A percentile compares a stretch with the other conserved stretches of the same genome.
These are phyloP conservation scores for Cystobasidium sp. DNA, from an alignment of 1,284 basidiomycete species.

Conservation along the genomic window DNA sequence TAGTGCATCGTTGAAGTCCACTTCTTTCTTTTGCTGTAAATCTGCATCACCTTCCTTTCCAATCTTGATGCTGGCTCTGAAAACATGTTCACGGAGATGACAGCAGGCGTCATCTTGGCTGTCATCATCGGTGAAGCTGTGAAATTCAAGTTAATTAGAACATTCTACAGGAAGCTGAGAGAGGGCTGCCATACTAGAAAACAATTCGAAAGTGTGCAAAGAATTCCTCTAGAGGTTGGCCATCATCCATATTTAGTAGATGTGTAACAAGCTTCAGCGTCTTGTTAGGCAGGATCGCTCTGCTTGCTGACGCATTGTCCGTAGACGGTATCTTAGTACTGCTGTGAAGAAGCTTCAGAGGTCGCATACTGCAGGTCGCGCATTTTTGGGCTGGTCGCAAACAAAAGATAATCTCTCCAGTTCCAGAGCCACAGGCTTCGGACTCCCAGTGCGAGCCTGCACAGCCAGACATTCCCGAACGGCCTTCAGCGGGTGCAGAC, in stretches of 20 bases:
- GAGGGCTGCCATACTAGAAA: conserved; percentile 33
- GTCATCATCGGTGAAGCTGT: conserved; percentile 20
- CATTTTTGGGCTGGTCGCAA: conserved; percentile 28
- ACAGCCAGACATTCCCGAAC: neutral
- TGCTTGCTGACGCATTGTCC: neutral
- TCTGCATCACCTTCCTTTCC: conserved; percentile 37
- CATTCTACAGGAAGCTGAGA: neutral
- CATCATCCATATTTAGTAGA: conserved; percentile 27
- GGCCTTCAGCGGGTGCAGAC: conserved; percentile 20
- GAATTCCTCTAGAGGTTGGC: conserved; percentile 26
- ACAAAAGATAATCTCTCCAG: conserved; percentile 34
- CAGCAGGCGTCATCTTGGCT: conserved; percentile 19
- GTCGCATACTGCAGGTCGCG: conserved; percentile 1
- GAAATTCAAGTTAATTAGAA: too few species aligned
- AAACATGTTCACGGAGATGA: conserved; percentile 23
- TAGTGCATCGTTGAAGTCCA: conserved; percentile 32
- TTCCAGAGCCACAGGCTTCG: conserved; percentile 37
- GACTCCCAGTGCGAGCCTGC: conserved; percentile 29
- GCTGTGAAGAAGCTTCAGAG: conserved; percentile 23
- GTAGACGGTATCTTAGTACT: neutral
- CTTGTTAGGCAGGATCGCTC: conserved; percentile 24
- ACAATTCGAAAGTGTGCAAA: conserved; percentile 38
- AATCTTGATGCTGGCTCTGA: conserved; percentile 41
- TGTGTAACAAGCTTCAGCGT: conserved; percentile 25
- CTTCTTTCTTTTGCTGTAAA: conserved; percentile 37